These are phyloP conservation scores for Marasmius sp. DNA, from an alignment of 1,284 basidiomycete genomes.

Conservation along the genomic window DNA sequence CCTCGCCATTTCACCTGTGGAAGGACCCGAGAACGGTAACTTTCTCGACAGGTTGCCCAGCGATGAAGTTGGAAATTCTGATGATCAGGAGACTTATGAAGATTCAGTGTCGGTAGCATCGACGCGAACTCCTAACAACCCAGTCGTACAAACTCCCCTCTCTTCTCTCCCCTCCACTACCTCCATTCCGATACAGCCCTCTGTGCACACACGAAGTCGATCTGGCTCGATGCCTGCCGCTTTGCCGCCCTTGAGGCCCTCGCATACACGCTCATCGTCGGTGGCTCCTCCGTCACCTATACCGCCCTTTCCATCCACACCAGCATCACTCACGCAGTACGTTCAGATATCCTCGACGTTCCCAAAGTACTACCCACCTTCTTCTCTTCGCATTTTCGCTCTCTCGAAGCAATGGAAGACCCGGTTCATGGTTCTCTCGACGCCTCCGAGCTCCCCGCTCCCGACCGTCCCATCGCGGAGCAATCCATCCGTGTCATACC, in stretches of 20 bases:
- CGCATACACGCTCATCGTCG: background rate
- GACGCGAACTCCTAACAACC: constrained; percentile 5
- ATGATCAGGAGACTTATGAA: constrained; percentile 1
- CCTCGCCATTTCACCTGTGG: constrained; percentile 38
- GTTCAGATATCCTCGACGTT: constrained; percentile 50
- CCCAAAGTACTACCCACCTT: constrained; percentile 65
- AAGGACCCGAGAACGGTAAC: constrained; percentile 11
- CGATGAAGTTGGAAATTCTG: background rate
- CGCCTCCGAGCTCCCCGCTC: constrained; percentile 31
- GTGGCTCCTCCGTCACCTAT: constrained; percentile 22
- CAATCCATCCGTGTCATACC: constrained; percentile 43
- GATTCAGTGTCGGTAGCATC: constrained; percentile 1
- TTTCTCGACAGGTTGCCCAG: constrained; percentile 15
- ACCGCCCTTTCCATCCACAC: constrained; percentile 61
- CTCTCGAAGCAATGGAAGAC: constrained; percentile 72
- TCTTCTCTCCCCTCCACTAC: constrained; percentile 7
- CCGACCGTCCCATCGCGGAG: constrained; percentile 20
- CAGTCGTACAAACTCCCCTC: constrained; percentile 1
- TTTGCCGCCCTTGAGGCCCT: background rate
- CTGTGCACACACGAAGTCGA: constrained; percentile 22
- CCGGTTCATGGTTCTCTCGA: constrained; percentile 63
- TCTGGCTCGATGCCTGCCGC: constrained; percentile 33
- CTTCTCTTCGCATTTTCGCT: constrained; percentile 67
- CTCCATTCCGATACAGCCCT: constrained; percentile 23
- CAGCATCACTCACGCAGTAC: constrained; percentile 48